Evolutionary conservation across 208 protist species (phyloP), one percentile per base, ranked within the genome.

Genomic region (Leishmania guyanensis): DNA sequence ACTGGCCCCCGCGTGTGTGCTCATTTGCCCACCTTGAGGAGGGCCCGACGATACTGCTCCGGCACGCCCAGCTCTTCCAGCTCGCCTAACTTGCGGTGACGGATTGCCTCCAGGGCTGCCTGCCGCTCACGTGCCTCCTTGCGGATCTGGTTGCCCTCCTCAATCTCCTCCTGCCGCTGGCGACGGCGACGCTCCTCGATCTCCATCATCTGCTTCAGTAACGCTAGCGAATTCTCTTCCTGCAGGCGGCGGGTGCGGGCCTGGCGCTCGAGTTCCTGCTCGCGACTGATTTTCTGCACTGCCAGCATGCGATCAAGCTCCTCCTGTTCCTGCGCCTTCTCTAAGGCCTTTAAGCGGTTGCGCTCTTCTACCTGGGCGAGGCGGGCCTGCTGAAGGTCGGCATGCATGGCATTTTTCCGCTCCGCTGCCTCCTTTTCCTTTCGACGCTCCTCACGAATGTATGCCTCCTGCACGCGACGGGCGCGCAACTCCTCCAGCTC

Each of bases 401-500:
- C 83, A 56, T 97, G 86, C 78, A 97, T 86, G 22, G 84, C 87
- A 0, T 72, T 73, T 75, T 92, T 86, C 33, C 89, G 84, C 79
- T 95, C 86, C 62, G 87, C 88, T 8, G 86, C 84, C 77, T 98
- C 94, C 80, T 87, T 89, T 69, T 98, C 95, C 87, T 98, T 97
- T 43, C 84, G 82, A 8, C 90, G 80, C 77, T 89, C 83, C 78
- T 98, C 97, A 10, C 96, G 88, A 29, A 90, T 88, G 85, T 97
- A 89, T 22, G 93, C 90, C 78, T 98, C 95, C 84, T 98, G 94
- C 43, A 93, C 93, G 22, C 97, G 94, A 33, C 89, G 88, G 22
- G 95, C 97, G 43, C 97, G 94, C 43, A 99, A 90, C 53, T 97
- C 95, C 84, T 99, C 97, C 20, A 98, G 77, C 84, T 98, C 91